Evolutionary conservation across 768 basidiomycete genomes (phyloP).

Genomic region (Trametes cinnabarina): DNA sequence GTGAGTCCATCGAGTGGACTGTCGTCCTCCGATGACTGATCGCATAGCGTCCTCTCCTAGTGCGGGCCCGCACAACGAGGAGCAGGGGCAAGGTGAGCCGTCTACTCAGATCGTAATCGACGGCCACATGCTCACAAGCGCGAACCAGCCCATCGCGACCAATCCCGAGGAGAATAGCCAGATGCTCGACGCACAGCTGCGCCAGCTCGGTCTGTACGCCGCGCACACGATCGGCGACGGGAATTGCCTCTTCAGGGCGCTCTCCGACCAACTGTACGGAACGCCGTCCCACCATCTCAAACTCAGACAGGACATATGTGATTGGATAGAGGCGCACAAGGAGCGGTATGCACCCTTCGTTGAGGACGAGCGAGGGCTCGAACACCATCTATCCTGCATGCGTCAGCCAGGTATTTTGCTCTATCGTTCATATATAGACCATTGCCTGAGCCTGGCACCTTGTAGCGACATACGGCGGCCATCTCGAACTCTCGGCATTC

Average conservation of each 20-base stretch:
- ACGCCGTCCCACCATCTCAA: conserved; percentile 64
- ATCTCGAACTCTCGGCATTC: conserved; percentile 91
- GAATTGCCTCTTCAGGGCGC: conserved; percentile 90
- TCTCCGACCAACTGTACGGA: conserved; percentile 86
- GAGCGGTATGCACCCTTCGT: conserved; percentile 84
- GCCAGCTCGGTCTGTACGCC: conserved; percentile 80
- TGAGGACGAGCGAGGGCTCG: conserved; percentile 77
- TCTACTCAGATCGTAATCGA: conserved; percentile 13
- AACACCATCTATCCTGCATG: conserved; percentile 75
- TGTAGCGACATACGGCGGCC: conserved; percentile 85
- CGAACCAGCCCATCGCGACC: conserved; percentile 26
- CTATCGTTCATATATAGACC: background rate
- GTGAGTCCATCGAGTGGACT: conserved; percentile 34
- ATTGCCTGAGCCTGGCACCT: background rate
- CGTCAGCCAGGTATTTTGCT: conserved; percentile 60
- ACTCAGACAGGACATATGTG: conserved; percentile 74
- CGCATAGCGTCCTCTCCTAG: conserved; percentile 33
- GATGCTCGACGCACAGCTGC: conserved; percentile 69
- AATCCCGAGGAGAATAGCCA: conserved; percentile 65
- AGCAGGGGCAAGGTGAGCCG: conserved; percentile 51
- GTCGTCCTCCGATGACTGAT: conserved; percentile 23
- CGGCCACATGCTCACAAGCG: conserved; percentile 7
- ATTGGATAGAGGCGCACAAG: conserved; percentile 71
- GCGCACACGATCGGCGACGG: conserved; percentile 85
- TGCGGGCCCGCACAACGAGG: conserved; percentile 57